A percentile compares a stretch with the other conserved stretches of the same genome.
These are phyloP conservation scores for Mytilinidion resinicola DNA, from an alignment of 495 filamentous ascomycete species.

Conservation along the genomic window DNA sequence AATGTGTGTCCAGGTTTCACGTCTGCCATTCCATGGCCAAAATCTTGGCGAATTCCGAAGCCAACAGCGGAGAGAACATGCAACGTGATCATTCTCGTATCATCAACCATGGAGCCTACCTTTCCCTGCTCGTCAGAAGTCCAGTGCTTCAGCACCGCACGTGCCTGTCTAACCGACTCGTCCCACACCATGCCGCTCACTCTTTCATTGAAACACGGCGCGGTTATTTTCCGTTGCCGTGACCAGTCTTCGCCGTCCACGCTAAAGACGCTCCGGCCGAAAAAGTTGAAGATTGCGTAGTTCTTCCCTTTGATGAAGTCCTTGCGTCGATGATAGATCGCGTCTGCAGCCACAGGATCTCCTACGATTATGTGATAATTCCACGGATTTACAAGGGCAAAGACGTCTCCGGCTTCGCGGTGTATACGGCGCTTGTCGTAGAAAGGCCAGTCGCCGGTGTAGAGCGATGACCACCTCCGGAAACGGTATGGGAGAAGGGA, in stretches of 20 bases:
- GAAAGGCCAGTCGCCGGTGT: neutral
- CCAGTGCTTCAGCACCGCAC: constrained; percentile 17
- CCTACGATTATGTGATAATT: neutral
- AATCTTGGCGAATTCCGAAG: constrained; percentile 18
- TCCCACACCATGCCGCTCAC: constrained; percentile 21
- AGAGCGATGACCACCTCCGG: neutral
- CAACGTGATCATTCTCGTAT: constrained; percentile 21
- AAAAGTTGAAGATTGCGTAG: neutral
- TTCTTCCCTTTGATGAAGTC: neutral
- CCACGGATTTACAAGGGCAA: neutral
- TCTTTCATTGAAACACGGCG: constrained; percentile 27
- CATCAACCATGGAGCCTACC: constrained; percentile 9
- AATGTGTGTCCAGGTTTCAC: constrained; percentile 6
- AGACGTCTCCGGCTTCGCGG: neutral
- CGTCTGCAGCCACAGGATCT: neutral
- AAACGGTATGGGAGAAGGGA: neutral
- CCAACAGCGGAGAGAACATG: constrained; percentile 22
- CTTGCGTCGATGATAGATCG: neutral
- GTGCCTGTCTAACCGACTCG: constrained; percentile 22
- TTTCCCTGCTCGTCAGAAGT: constrained; percentile 2
- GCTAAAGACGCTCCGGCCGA: constrained; percentile 31
- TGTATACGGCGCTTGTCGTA: neutral
- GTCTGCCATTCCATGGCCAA: neutral
- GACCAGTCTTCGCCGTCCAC: constrained; percentile 24
- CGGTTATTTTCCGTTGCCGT: constrained; percentile 25